These are phyloP conservation scores for Parasitella parasitica DNA, from an alignment of 371 early-diverging fungal species.

Conservation along the genomic window DNA sequence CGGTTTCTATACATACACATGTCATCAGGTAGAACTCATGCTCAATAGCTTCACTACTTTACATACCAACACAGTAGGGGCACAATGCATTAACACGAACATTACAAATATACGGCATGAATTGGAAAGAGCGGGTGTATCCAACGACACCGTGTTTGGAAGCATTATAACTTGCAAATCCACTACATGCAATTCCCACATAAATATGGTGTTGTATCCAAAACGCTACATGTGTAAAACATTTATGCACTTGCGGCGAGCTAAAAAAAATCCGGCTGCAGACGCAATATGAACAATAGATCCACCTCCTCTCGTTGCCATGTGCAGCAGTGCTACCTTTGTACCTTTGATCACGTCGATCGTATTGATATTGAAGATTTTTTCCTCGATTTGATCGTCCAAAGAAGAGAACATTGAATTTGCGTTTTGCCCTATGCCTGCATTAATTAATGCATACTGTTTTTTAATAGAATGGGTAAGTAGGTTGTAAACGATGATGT, in stretches of 20 bases:
- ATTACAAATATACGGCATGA: constrained; percentile 37
- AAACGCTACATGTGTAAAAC: not conserved
- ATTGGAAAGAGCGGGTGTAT: constrained; percentile 85
- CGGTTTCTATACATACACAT: not conserved
- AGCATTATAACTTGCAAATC: constrained; percentile 61
- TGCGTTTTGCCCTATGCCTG: constrained; percentile 50
- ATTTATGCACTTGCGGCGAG: constrained; percentile 8
- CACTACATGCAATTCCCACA: not conserved
- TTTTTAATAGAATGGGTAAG: not conserved
- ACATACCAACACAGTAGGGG: constrained; percentile 30
- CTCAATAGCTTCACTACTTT: no score
- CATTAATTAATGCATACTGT: constrained; percentile 47
- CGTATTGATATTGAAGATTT: constrained; percentile 65
- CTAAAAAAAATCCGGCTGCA: constrained; percentile 26
- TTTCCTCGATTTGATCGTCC: constrained; percentile 29
- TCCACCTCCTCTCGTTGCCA: constrained; percentile 43
- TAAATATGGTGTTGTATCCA: not conserved
- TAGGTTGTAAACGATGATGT: no score
- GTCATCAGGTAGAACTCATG: no score
- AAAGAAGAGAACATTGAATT: constrained; percentile 28
- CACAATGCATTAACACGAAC: constrained; percentile 42
- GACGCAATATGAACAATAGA: constrained; percentile 50
- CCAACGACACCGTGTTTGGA: constrained; percentile 93
- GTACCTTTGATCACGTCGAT: constrained; percentile 60
- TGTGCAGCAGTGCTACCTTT: constrained; percentile 39